phyloP scores from a whole-genome alignment of 1,139 yeast genomes.

The Komagataea norvegica region DNA sequence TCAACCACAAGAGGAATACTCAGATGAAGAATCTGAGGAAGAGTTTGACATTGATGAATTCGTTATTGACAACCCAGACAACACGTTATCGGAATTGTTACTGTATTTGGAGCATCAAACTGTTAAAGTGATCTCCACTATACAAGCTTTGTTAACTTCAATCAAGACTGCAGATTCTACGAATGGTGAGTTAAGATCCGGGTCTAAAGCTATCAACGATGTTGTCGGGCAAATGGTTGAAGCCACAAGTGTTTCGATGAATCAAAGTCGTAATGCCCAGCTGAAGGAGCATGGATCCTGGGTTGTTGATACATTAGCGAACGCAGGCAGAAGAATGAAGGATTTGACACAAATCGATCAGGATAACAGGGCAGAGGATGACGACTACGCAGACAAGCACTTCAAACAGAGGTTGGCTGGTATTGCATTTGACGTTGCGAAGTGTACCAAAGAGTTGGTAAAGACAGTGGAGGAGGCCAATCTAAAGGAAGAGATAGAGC shows the following conservation, averaged over 20 bases:
- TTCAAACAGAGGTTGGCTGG: conserved; percentile 93
- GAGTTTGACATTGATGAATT: conserved; percentile 65
- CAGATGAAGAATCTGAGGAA: conserved; percentile 7
- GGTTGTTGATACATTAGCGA: conserved; percentile 82
- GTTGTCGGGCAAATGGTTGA: conserved; percentile 86
- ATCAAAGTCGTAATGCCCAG: conserved; percentile 73
- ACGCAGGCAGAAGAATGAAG: conserved; percentile 78
- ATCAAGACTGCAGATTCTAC: conserved; percentile 75
- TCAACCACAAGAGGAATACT: conserved; percentile 4
- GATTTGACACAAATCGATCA: conserved; percentile 45
- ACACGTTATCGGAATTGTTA: conserved; percentile 78
- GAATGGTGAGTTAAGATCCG: conserved; percentile 65
- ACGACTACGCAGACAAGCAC: conserved; percentile 78
- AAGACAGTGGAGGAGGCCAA: conserved; percentile 95
- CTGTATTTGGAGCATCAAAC: conserved; percentile 91
- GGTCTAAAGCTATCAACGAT: conserved; percentile 66
- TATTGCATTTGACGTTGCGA: conserved; percentile 91
- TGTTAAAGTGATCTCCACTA: conserved; percentile 83
- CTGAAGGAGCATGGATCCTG: conserved; percentile 88
- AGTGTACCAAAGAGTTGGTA: conserved; percentile 91
- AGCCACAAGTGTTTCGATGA: conserved; percentile 86
- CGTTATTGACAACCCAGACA: conserved; percentile 82
- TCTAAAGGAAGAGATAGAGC: conserved; percentile 67
- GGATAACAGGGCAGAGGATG: conserved; percentile 43
- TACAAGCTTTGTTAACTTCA: conserved; percentile 73